These are phyloP conservation scores for Podaxis sp. DNA, from an alignment of 768 basidiomycete genomes.

Conservation along the genomic window DNA sequence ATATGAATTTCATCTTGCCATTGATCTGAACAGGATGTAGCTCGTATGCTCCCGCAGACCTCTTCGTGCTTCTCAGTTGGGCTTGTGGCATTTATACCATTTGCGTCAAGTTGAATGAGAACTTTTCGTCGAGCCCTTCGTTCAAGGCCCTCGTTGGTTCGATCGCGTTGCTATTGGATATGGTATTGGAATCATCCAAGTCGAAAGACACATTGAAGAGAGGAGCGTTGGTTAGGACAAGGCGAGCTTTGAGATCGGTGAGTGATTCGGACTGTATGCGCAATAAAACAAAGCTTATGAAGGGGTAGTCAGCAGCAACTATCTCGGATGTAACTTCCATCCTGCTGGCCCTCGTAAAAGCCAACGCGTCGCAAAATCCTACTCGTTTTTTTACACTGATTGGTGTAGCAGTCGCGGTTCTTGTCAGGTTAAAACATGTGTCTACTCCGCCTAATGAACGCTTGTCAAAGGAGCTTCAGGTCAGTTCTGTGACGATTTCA, in stretches of 20 bases:
- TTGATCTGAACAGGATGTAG: conserved; percentile 26
- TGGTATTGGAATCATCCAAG: conserved; percentile 50
- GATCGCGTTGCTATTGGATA: conserved; percentile 62
- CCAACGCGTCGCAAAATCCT: conserved; percentile 36
- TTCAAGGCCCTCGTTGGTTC: conserved; percentile 56
- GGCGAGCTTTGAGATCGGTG: conserved; percentile 71
- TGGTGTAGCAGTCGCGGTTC: conserved; percentile 69
- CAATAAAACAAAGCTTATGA: neutral
- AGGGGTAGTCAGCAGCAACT: conserved; percentile 36
- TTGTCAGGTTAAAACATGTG: conserved; percentile 63
- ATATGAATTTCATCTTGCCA: conserved; percentile 7
- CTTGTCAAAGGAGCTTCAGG: conserved; percentile 49
- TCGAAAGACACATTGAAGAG: conserved; percentile 61
- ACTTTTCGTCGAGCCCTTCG: conserved; percentile 44
- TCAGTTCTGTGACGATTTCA: conserved; percentile 17
- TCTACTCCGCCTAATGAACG: conserved; percentile 41
- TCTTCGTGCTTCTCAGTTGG: conserved; percentile 76
- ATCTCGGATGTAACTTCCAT: conserved; percentile 53
- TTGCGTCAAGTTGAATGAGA: conserved; percentile 43
- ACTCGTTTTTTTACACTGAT: conserved; percentile 50
- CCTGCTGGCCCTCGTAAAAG: conserved; percentile 51
- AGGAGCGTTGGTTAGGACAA: conserved; percentile 56
- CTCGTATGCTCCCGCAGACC: conserved; percentile 56
- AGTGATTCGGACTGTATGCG: conserved; percentile 23
- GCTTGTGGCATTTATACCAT: conserved; percentile 59